Evolutionary conservation across 106 monocot species (phyloP).

Genomic region (Dioscorea dumetorum): DNA sequence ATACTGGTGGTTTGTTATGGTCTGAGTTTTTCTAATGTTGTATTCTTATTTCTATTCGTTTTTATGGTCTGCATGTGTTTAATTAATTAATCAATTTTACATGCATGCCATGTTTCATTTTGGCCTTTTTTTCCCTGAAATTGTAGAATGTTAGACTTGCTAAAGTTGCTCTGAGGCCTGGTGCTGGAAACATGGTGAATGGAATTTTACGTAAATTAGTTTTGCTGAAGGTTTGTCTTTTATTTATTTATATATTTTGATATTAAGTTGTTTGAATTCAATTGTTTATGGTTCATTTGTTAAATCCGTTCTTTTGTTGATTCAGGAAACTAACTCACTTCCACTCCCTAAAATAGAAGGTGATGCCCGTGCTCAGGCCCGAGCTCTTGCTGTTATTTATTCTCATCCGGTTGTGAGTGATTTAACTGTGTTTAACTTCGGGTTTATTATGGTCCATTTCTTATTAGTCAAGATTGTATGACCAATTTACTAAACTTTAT

Average conservation of each 20-base stretch:
- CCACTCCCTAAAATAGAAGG: constrained; percentile 86
- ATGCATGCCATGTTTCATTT: no score
- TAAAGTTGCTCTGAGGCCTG: constrained; percentile 84
- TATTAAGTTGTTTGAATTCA: background rate
- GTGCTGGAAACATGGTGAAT: constrained; percentile 98
- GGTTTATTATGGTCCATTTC: background rate
- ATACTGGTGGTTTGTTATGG: no score
- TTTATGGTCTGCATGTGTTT: no score
- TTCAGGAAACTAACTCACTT: constrained; percentile 71
- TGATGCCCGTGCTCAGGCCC: constrained; percentile 93
- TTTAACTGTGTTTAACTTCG: background rate
- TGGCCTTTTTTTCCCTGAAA: background rate
- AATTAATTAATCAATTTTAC: no score
- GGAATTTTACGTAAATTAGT: constrained; percentile 77
- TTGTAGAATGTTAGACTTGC: constrained; percentile 93
- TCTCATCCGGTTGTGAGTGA: constrained; percentile 98
- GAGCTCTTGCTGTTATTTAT: constrained; percentile 85
- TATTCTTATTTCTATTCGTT: no score
- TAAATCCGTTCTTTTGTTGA: constrained; percentile 6
- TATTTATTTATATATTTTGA: background rate
- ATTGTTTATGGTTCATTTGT: constrained; percentile 1
- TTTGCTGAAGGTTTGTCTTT: constrained; percentile 51
- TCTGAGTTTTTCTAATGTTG: no score
- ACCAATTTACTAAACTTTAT: background rate
- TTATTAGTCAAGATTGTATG: no score